Base-by-base conservation (phyloP, 306 rosid species). In the Fragaria vesca region DNA sequence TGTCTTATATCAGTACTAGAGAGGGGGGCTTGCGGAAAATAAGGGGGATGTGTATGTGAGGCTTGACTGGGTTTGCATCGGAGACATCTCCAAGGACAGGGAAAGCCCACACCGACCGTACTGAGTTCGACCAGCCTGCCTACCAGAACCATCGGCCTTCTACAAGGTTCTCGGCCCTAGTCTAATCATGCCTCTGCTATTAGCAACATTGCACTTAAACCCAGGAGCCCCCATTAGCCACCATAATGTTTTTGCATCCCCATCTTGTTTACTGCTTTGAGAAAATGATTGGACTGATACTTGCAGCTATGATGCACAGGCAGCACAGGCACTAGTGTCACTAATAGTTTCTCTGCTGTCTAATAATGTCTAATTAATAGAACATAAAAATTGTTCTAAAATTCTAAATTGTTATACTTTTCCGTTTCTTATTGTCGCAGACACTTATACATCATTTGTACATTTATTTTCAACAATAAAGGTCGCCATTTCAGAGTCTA, bases 51-150 rank as follows among this genome's bases (percentile, higher is more conserved):
- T 7, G 71, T 36, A 78, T 76, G 82, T 74, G 62, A 81, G 69
- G 57, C 65, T 21, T 26, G 62, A 72, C 76, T 58, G 73, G 61
- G 43, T 18, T 69, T 73, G 76, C 81, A 74, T 84, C 77, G 89
- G 83, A 79, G 83, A 83, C 43, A 24, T 80, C 75, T 76, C 42
- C 69, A 24, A 28, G 68, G 81, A 80, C 83, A 82, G 85, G 84
- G 82, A 62, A 86, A 72, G 66, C 48, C 38, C 75, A 54, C 83
- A 84, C 81, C 46, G 61, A 76, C 83, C 73, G 48, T 71, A 82
- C 81, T 81, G 21, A 30, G 46, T 61, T 61, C 17, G 38, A 72
- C 15, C 20, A 0, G 34, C 72, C 12, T 1, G 11, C 63, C 8
- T 3, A 17, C 67, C 6, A 34, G 71, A 77, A 60, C 86, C 66